Base-by-base conservation (phyloP, 257 asterid genomes). In the Haberlea rhodopensis region DNA sequence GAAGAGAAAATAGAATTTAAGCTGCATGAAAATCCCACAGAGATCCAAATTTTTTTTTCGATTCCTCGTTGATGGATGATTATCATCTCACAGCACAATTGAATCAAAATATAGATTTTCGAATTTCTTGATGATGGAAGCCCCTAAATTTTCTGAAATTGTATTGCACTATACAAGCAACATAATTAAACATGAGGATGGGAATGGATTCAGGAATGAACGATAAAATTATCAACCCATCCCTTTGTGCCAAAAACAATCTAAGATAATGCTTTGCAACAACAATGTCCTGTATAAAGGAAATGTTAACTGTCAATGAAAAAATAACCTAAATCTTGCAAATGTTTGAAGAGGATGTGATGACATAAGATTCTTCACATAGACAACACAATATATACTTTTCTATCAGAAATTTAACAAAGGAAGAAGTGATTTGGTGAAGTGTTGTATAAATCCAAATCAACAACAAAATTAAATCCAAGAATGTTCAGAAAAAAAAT, bases 21-120 rank as follows among this genome's bases (percentile, higher is more conserved):
- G 34, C 52, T 22, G 18, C 34, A 73, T 37, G 49, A 46, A n/a
- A 73, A 45, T 46, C 54, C 59, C 21, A 32, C 29, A 40, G n/a
- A 29, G 9, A 73, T 29, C 32, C 26, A 27, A 3, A 57, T 51
- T 54, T 18, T 48, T 66, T 61, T 16, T 20, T 25, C 22, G 7
- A 53, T 60, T 27, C 27, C 31, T 23, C 15, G 31, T 48, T 73
- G 62, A 15, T 11, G 53, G 19, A 53, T 56, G 23, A 43, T 21
- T 10, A 65, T 49, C 31, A 57, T 8, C 40, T 3, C 9, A 21
- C 3, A 22, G 64, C 27, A 43, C 28, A 23, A 43, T 22, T 23
- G 37, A 22, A 40, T 53, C 16, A 55, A 45, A n/a, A 48, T n/a
- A 24, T 19, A n/a, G 13, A n/a, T 29, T 22, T 34, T 43, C 21